Percentiles rank a stretch among this genome's conserved stretches.
Conservation (phyloP, 2,329 filamentous ascomycete genomes). For the Xylaria arbuscula region DNA sequence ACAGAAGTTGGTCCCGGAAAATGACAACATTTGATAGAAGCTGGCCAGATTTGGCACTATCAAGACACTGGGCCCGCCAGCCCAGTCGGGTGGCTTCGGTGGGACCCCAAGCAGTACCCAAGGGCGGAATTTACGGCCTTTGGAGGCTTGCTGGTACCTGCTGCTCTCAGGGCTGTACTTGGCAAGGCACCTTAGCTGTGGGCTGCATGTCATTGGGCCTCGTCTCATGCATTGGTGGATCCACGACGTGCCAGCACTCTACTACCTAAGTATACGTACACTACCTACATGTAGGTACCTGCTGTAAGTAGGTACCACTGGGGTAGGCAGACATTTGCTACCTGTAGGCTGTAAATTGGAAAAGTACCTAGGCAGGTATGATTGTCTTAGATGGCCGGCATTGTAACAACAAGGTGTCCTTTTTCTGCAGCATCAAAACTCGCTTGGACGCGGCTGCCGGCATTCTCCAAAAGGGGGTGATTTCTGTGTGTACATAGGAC, state of each 20-base stretch:
- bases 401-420: conserved; percentile 22
- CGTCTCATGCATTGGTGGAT: conserved; percentile 1
- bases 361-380: background rate
- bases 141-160: background rate
- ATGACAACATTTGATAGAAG: conserved; percentile 26
- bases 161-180: background rate
- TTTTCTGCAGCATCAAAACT: conserved; percentile 9
- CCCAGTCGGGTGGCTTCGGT: conserved; percentile 26
- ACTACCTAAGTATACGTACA: background rate
- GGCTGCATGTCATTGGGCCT: conserved; percentile 13
- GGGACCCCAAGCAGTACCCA: background rate
- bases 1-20: conserved; percentile 26
- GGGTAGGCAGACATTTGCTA: background rate
- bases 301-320: background rate
- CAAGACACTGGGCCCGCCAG: background rate
- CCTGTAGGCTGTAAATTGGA: background rate
- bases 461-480: conserved; percentile 22
- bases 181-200: background rate
- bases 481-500: background rate
- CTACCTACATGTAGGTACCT: too few species aligned
- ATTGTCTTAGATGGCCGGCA: background rate
- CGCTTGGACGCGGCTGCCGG: conserved; percentile 9
- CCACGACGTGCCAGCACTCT: background rate
- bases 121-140: background rate
- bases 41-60: conserved; percentile 15